phyloP scores from a whole-genome alignment of 352 stramenopile species.

The Phytophthora europaea region DNA sequence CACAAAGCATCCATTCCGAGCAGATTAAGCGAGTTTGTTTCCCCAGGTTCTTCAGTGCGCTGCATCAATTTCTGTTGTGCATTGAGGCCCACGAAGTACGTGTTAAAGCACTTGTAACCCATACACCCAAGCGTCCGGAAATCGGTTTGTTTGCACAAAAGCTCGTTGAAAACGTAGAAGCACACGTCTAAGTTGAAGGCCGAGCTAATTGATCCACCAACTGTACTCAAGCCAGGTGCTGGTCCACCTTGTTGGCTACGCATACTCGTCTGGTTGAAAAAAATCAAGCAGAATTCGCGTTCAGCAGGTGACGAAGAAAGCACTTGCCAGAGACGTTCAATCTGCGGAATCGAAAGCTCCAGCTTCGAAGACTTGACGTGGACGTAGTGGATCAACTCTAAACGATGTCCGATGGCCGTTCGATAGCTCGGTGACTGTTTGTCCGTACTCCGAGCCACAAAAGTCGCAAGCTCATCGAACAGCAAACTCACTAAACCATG shows the following conservation, averaged over 20 bases:
- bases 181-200: conserved; percentile 85
- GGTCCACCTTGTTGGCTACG: conserved; percentile 46
- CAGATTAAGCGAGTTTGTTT: conserved; percentile 49
- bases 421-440: conserved; percentile 66
- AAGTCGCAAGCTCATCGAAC: conserved; percentile 88
- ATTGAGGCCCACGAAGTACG: conserved; percentile 88
- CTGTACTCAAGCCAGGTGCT: conserved; percentile 24
- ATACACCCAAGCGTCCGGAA: conserved; percentile 75
- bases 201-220: conserved; percentile 64
- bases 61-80: conserved; percentile 56
- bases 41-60: conserved; percentile 17
- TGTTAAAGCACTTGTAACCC: conserved; percentile 91
- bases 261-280: conserved; percentile 87
- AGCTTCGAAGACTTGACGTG: conserved; percentile 85
- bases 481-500: conserved; percentile 79
- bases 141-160: conserved; percentile 85
- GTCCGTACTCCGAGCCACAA: conserved; percentile 66
- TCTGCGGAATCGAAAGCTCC: conserved; percentile 79
- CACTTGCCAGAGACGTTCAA: conserved; percentile 79
- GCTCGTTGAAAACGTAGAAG: conserved; percentile 84
- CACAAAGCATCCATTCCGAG: conserved; percentile 87
- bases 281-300: conserved; percentile 84
- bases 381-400: conserved; percentile 90
- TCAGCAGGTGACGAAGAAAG: conserved; percentile 81
- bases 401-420: conserved; percentile 82